phyloP scores from a whole-genome alignment of 2,329 filamentous ascomycete species.

The Epichloe typhina region DNA sequence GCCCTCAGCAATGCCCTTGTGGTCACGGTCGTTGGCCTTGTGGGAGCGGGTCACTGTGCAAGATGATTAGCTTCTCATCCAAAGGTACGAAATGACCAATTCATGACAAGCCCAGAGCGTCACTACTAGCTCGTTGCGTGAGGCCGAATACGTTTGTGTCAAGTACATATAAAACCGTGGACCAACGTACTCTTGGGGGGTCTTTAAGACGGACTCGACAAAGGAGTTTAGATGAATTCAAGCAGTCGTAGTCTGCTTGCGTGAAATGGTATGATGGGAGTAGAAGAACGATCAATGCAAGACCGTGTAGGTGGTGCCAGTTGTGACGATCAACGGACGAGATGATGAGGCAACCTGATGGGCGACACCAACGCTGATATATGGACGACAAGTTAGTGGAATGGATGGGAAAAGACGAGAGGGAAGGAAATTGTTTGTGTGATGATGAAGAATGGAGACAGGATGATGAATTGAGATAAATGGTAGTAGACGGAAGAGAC shows the following conservation, averaged over 20 bases:
- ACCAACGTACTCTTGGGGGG: not conserved
- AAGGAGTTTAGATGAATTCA: not conserved
- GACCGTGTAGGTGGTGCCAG: not conserved
- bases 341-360: not conserved
- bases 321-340: not conserved
- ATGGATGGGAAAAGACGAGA: not conserved
- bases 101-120: not conserved
- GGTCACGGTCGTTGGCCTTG: slow-evolving; percentile 90
- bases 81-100: too few relatives aligned
- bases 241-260: not conserved
- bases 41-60: slow-evolving; percentile 85
- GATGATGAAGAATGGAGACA: slow-evolving; percentile 2
- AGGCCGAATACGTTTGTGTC: not conserved
- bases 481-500: not conserved
- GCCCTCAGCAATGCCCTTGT: slow-evolving; percentile 66
- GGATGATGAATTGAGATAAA: slow-evolving; percentile 2
- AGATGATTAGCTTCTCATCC: not conserved
- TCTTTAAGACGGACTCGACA: not conserved
- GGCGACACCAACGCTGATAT: too few relatives aligned
- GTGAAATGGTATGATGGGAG: not conserved
- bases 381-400: not conserved
- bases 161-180: not conserved
- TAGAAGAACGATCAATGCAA: not conserved
- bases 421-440: not conserved
- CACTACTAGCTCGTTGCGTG: not conserved